Percentiles rank a stretch among this genome's conserved stretches.
Evolutionary conservation across 2,329 filamentous ascomycete genomes (phyloP).

Genomic region (Penicillium hordei): DNA sequence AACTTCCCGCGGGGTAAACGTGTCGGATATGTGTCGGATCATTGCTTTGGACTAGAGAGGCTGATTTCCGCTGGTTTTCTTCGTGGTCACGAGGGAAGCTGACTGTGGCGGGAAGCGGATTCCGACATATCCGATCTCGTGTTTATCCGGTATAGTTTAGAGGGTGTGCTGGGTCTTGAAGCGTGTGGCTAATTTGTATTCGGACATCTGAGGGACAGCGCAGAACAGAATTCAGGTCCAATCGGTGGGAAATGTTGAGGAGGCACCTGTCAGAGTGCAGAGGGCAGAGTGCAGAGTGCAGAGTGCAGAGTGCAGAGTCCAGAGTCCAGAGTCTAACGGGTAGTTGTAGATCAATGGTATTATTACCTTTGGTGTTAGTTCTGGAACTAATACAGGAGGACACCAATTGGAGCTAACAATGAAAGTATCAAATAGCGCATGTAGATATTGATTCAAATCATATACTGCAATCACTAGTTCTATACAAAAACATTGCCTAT

Average conservation of each 20-base stretch:
- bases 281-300: neutral
- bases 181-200: neutral
- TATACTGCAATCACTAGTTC: neutral
- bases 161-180: neutral
- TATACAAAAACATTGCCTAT: neutral
- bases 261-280: neutral
- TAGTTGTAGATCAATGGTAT: neutral
- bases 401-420: neutral
- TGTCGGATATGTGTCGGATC: neutral
- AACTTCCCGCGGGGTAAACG: neutral
- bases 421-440: neutral
- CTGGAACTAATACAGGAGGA: neutral
- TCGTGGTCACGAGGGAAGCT: neutral
- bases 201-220: neutral
- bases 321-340: neutral
- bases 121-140: constrained; percentile 9
- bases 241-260: neutral
- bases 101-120: constrained; percentile 13
- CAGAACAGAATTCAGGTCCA: neutral
- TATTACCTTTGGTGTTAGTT: neutral
- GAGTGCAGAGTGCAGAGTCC: neutral
- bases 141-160: neutral
- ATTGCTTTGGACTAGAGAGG: neutral
- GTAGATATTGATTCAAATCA: neutral
- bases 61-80: neutral